A percentile compares a stretch with the other conserved stretches of the same genome.
These are phyloP conservation scores for Aquilaria malaccensis DNA, from an alignment of 345 rosid species.

Conservation along the genomic window DNA sequence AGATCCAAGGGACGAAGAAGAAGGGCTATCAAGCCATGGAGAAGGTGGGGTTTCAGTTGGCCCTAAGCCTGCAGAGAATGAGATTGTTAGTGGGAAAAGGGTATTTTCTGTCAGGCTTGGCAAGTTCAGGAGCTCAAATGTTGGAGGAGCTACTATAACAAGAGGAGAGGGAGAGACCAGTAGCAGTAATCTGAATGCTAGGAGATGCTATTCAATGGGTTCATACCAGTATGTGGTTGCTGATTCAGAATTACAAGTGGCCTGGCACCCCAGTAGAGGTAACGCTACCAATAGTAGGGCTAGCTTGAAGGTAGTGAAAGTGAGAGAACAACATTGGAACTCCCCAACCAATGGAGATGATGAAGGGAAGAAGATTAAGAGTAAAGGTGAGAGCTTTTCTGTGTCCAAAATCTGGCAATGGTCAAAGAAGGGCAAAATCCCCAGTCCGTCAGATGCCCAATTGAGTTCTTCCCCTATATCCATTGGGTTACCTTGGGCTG, in stretches of 20 bases:
- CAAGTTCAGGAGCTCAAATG: conserved; percentile 48
- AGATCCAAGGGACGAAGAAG: conserved; percentile 47
- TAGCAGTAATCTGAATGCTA: conserved; percentile 53
- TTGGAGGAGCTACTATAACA: conserved; percentile 21
- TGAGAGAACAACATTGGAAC: conserved; percentile 30
- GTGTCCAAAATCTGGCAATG: conserved; percentile 93
- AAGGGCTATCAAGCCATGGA: conserved; percentile 24
- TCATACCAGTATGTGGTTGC: conserved; percentile 65
- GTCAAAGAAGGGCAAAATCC: conserved; percentile 62
- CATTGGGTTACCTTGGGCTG: conserved; percentile 30
- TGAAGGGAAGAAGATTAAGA: conserved; percentile 77
- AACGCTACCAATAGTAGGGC: conserved; percentile 17
- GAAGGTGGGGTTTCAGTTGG: conserved; percentile 28
- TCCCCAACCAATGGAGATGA: conserved; percentile 33
- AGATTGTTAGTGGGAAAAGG: conserved; percentile 46
- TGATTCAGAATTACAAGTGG: conserved; percentile 58
- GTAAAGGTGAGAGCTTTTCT: conserved; percentile 91
- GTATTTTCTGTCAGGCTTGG: conserved; percentile 86
- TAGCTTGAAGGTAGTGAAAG: conserved; percentile 27
- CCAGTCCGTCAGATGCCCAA: conserved; percentile 33
- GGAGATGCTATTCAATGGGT: conserved; percentile 54
- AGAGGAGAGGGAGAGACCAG: conserved; percentile 51
- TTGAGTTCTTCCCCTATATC: conserved; percentile 22
- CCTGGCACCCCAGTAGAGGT: conserved; percentile 32
- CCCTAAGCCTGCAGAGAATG: conserved; percentile 45